Evolutionary conservation across 768 basidiomycete species (phyloP).

Genomic region (Boletus bicolor): DNA sequence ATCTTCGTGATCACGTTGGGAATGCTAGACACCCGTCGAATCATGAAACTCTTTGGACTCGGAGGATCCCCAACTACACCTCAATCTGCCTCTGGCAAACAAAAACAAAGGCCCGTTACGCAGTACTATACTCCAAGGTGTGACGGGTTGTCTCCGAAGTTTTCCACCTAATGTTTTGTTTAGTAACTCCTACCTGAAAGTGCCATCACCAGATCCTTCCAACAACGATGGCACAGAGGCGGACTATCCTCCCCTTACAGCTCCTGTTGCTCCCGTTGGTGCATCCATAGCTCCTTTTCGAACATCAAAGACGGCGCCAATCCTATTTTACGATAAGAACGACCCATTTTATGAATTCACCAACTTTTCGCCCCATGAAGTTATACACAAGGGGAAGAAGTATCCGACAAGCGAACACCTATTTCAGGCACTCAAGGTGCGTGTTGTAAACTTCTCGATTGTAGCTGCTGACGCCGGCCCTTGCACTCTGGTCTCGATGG

Average conservation of each 20-base stretch:
- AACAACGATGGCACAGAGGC: slow-evolving; percentile 8
- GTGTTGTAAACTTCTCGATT: not conserved
- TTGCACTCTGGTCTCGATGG: not conserved
- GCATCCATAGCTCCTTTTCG: slow-evolving; percentile 30
- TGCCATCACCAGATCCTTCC: slow-evolving; percentile 4
- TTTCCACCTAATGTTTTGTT: not conserved
- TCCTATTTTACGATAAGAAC: slow-evolving; percentile 64
- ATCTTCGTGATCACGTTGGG: slow-evolving; percentile 23
- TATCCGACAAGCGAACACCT: slow-evolving; percentile 79
- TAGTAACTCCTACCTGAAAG: slow-evolving; percentile 17
- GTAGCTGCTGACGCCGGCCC: not conserved
- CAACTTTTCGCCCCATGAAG: slow-evolving; percentile 67
- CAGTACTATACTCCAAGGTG: slow-evolving; percentile 26
- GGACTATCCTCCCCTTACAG: slow-evolving; percentile 33
- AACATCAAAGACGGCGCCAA: slow-evolving; percentile 31
- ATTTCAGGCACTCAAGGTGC: slow-evolving; percentile 71
- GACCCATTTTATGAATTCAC: slow-evolving; percentile 69
- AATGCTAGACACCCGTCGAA: slow-evolving; percentile 33
- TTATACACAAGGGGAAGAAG: slow-evolving; percentile 56
- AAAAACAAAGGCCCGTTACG: slow-evolving; percentile 22
- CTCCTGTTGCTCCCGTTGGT: slow-evolving; percentile 27
- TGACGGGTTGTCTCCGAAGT: not conserved
- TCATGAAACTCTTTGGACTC: slow-evolving; percentile 33
- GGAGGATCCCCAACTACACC: slow-evolving; percentile 27
- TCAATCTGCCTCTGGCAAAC: slow-evolving; percentile 19